Evolutionary conservation across 805 yeast species (phyloP), one percentile per base, ranked within the genome.

Genomic region (Candida chauliodis): DNA sequence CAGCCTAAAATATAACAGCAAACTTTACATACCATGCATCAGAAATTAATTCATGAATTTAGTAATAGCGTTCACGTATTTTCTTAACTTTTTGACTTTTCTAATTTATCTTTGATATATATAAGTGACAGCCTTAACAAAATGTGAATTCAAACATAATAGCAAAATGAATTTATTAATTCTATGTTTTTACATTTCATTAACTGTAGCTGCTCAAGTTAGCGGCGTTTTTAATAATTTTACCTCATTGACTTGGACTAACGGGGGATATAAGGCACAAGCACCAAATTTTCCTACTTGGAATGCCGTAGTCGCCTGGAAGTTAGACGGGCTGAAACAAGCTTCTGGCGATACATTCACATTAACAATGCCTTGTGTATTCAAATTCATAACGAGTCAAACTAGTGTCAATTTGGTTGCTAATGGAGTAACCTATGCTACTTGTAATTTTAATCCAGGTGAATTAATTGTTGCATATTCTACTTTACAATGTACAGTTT

Each of bases 291-390:
- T 19, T 11, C 38, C 39, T 3, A 39, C 19, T 33, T 51, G 61
- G 58, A 32, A 31, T 22, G 55, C 56, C 5, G 35, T 43, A 1
- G 23, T 58, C 6, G 35, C 36, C 5, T 58, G 63, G 63, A 9
- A 22, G 5, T 43, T 58, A 11, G 23, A 36, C 8, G 50, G 53
- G 14, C 3, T 38, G 7, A 30, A 37, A 5, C 47, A 45, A 2
- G n/a, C 15, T 0, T 28, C 62, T 0, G 61, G 59, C 23, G 65
- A 59, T 39, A 56, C 59, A 5, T 59, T 59, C 26, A 38, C 48
- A 9, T 50, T 59, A 31, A 30, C 37, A 16, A 35, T 59, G 44
- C 63, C 63, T 2, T 50, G 59, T 44, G 59, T 51, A 9, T 56
- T 45, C 37, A 51, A 50, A 29, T 51, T 56, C 35, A 49, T 51